Percentiles rank a stretch among this genome's conserved stretches.
phyloP scores from a whole-genome alignment of 768 basidiomycete species.

The Boletellus sp. region DNA sequence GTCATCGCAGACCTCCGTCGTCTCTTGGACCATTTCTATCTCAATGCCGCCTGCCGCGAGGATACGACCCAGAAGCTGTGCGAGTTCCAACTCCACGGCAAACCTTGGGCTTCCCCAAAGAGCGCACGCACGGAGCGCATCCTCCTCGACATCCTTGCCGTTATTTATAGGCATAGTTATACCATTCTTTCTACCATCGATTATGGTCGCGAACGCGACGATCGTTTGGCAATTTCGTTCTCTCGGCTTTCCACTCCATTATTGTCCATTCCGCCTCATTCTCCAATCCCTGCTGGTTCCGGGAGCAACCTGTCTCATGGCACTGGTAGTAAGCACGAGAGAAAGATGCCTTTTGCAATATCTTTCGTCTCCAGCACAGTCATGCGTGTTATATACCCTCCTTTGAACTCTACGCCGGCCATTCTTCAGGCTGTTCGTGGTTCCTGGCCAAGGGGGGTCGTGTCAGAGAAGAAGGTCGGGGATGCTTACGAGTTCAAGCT shows the following conservation, averaged over 20 bases:
- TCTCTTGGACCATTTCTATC: slow-evolving; percentile 47
- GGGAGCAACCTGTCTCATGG: slow-evolving; percentile 37
- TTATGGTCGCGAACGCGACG: slow-evolving; percentile 74
- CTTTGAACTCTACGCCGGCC: slow-evolving; percentile 71
- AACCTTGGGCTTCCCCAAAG: slow-evolving; percentile 73
- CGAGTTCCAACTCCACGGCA: slow-evolving; percentile 65
- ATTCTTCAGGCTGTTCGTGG: slow-evolving; percentile 75
- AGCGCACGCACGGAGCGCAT: slow-evolving; percentile 63
- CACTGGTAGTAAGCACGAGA: slow-evolving; percentile 28
- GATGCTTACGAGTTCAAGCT: slow-evolving; percentile 78
- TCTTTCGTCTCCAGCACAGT: slow-evolving; percentile 66
- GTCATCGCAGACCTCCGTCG: slow-evolving; percentile 52
- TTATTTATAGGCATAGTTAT: slow-evolving; percentile 62
- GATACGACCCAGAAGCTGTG: slow-evolving; percentile 54
- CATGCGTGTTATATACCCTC: slow-evolving; percentile 74
- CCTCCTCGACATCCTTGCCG: slow-evolving; percentile 59
- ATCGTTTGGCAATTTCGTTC: slow-evolving; percentile 68
- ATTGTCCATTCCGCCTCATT: slow-evolving; percentile 37
- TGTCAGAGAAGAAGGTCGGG: slow-evolving; percentile 72
- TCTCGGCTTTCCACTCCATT: slow-evolving; percentile 43
- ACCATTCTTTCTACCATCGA: slow-evolving; percentile 65
- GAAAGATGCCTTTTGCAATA: slow-evolving; percentile 59
- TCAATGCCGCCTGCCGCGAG: slow-evolving; percentile 49
- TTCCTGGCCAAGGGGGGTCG: slow-evolving; percentile 77
- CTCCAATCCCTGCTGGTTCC: slow-evolving; percentile 39